phyloP scores from a whole-genome alignment of 2,329 filamentous ascomycete genomes.

The Gyromitra esculenta region DNA sequence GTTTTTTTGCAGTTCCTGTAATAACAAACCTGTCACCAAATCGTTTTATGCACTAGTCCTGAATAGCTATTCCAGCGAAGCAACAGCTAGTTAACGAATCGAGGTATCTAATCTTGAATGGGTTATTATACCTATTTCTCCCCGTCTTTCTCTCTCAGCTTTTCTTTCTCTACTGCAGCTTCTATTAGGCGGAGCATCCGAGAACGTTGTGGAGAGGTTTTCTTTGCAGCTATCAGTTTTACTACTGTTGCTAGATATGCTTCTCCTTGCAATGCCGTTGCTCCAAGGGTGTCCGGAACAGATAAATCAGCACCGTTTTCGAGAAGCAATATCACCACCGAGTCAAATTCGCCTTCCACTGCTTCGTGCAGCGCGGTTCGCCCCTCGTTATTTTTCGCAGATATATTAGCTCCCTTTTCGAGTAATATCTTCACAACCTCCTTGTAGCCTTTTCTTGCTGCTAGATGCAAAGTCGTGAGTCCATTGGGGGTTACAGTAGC shows the following conservation, averaged over 20 bases:
- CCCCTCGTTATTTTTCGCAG: not conserved
- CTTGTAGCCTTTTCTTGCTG: not conserved
- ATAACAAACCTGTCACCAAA: too few species aligned
- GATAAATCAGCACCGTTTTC: slow-evolving; percentile 3
- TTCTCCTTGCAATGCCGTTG: not conserved
- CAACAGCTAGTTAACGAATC: not conserved
- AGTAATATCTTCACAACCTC: slow-evolving; percentile 14
- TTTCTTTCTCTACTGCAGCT: not conserved
- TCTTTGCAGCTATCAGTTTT: not conserved
- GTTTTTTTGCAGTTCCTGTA: too few species aligned
- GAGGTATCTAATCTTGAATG: not conserved
- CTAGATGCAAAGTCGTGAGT: not conserved
- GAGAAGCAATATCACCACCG: not conserved
- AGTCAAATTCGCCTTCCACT: not conserved
- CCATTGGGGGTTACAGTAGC: not conserved
- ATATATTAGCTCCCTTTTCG: slow-evolving; percentile 7
- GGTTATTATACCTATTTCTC: not conserved
- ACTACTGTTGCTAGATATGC: not conserved
- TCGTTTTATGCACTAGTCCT: too few species aligned
- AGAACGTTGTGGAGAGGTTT: not conserved
- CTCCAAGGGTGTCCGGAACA: not conserved
- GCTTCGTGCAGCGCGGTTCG: not conserved
- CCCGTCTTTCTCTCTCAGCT: not conserved
- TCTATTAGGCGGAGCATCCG: not conserved
- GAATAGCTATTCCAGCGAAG: too few species aligned